Evolutionary conservation across 1,284 basidiomycete genomes (phyloP).

Genomic region (Moesziomyces antarcticus): DNA sequence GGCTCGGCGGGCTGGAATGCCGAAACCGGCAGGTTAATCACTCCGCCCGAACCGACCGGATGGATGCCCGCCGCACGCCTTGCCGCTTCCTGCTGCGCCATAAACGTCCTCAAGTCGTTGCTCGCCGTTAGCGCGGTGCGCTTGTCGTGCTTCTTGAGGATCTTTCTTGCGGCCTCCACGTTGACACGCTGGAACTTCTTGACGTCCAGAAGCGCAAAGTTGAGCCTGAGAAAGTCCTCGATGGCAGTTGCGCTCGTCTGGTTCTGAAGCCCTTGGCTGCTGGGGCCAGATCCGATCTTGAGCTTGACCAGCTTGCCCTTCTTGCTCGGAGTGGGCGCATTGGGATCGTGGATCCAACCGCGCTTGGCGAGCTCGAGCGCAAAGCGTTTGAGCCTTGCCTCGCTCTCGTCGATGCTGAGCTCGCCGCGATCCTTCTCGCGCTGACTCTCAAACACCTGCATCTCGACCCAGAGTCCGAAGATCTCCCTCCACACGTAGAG

Average conservation of each 20-base stretch:
- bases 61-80: constrained; percentile 36
- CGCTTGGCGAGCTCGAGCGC: constrained; percentile 75
- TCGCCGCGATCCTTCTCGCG: constrained; percentile 82
- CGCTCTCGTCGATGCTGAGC: constrained; percentile 77
- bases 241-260: constrained; percentile 68
- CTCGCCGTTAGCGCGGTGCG: constrained; percentile 74
- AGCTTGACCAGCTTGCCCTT: constrained; percentile 52
- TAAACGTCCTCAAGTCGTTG: constrained; percentile 52
- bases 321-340: constrained; percentile 21
- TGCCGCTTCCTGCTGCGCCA: constrained; percentile 56
- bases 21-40: constrained; percentile 29
- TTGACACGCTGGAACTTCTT: constrained; percentile 86
- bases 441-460: constrained; percentile 85
- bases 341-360: constrained; percentile 57
- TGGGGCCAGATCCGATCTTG: constrained; percentile 40
- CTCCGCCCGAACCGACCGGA: constrained; percentile 39
- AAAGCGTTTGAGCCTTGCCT: constrained; percentile 79
- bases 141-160: constrained; percentile 92
- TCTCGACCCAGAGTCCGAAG: constrained; percentile 86
- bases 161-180: constrained; percentile 77
- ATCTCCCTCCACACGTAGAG: constrained; percentile 93
- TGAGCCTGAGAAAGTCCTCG: constrained; percentile 82
- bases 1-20: constrained; percentile 22
- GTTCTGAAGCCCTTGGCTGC: constrained; percentile 51
- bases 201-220: constrained; percentile 82